Percentiles rank a stretch among this genome's conserved stretches.
These are phyloP conservation scores for Coemansia sp. DNA, from an alignment of 192 early-diverging fungal species.

Conservation along the genomic window DNA sequence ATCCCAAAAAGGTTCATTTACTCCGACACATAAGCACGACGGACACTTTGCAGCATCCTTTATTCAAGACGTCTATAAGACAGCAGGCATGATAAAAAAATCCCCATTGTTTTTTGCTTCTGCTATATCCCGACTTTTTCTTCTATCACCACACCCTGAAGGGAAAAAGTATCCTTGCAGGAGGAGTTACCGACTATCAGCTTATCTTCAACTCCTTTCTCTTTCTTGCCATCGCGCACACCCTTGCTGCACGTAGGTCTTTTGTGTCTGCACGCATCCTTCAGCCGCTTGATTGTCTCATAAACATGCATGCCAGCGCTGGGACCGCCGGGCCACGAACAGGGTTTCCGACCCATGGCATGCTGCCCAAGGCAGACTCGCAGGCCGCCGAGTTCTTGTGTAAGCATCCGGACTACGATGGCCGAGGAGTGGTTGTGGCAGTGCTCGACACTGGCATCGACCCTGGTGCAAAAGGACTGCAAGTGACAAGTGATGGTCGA, in stretches of 20 bases:
- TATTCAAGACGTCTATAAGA: neutral
- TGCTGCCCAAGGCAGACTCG: constrained; percentile 75
- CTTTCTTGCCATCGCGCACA: neutral
- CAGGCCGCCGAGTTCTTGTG: constrained; percentile 79
- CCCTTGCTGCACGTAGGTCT: neutral
- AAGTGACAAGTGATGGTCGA: constrained; percentile 82
- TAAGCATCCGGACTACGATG: constrained; percentile 81
- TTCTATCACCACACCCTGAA: neutral
- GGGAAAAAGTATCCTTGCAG: neutral
- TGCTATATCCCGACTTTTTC: neutral
- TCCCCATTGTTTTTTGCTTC: neutral
- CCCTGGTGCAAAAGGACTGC: constrained; percentile 85
- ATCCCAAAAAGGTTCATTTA: neutral
- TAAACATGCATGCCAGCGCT: constrained; percentile 1
- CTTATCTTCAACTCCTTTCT: neutral
- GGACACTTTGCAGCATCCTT: neutral
- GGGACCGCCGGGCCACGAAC: constrained; percentile 58
- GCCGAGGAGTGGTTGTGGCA: constrained; percentile 84
- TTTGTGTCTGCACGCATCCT: neutral
- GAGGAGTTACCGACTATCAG: neutral
- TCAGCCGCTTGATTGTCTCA: neutral
- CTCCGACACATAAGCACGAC: neutral
- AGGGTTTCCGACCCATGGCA: constrained; percentile 61
- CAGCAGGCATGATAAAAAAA: neutral
- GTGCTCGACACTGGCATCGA: constrained; percentile 96